Conservation (phyloP, 441 rosid genomes). For the Isatis lusitanica region DNA sequence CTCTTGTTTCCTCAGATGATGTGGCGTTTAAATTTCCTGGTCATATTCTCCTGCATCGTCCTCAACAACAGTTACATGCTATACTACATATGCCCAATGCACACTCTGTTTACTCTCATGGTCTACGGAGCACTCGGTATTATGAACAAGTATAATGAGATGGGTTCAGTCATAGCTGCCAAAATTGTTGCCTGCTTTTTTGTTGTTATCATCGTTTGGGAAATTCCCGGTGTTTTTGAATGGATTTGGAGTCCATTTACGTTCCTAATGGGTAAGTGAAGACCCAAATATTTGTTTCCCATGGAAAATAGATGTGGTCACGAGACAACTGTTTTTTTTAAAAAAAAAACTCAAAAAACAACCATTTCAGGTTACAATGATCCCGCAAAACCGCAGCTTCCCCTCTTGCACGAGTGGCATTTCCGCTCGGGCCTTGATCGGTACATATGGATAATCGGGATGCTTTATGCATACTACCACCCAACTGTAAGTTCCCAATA, state of each 20-base stretch:
- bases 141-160: slow-evolving; percentile 67
- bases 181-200: slow-evolving; percentile 60
- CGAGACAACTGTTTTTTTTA: not conserved
- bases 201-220: slow-evolving; percentile 70
- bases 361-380: slow-evolving; percentile 63
- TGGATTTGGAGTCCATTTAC: slow-evolving; percentile 72
- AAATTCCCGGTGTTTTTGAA: slow-evolving; percentile 74
- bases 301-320: slow-evolving; percentile 10
- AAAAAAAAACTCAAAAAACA: slow-evolving; percentile 21
- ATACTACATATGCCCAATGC: slow-evolving; percentile 86
- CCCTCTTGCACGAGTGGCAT: slow-evolving; percentile 78
- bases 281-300: slow-evolving; percentile 21
- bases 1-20: slow-evolving; percentile 60
- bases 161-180: slow-evolving; percentile 58
- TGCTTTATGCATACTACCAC: slow-evolving; percentile 81
- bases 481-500: slow-evolving; percentile 59
- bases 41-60: slow-evolving; percentile 61
- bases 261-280: slow-evolving; percentile 58
- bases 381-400: slow-evolving; percentile 61
- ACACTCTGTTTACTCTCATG: slow-evolving; percentile 81
- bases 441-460: slow-evolving; percentile 80
- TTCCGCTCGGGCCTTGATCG: slow-evolving; percentile 87
- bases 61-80: slow-evolving; percentile 74
- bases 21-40: slow-evolving; percentile 81
- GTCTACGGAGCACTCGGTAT: slow-evolving; percentile 81